Evolutionary conservation across 2,329 filamentous ascomycete genomes (phyloP).

Genomic region (Tympanopsis confertula): DNA sequence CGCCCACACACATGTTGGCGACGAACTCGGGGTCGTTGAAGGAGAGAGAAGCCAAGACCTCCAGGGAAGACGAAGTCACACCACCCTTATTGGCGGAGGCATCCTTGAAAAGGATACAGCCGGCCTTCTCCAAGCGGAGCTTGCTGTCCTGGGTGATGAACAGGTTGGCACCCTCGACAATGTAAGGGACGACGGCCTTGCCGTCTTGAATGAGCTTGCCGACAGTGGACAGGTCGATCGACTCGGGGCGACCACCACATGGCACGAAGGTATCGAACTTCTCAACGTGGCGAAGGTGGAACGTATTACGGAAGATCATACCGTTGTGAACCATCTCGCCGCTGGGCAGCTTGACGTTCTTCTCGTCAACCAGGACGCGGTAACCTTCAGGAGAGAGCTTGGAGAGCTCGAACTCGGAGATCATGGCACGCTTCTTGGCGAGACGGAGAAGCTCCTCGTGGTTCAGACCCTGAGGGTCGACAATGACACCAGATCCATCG

Average conservation of each 20-base stretch:
- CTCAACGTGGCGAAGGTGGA: slow-evolving; percentile 71
- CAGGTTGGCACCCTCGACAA: slow-evolving; percentile 93
- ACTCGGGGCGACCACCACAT: slow-evolving; percentile 91
- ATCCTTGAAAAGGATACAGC: slow-evolving; percentile 92
- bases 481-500: slow-evolving; percentile 90
- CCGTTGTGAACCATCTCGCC: slow-evolving; percentile 85
- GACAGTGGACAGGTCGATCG: slow-evolving; percentile 82
- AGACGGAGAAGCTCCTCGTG: slow-evolving; percentile 72
- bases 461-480: slow-evolving; percentile 83
- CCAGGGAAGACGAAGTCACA: slow-evolving; percentile 91
- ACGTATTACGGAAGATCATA: slow-evolving; percentile 92
- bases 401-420: slow-evolving; percentile 69
- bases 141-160: slow-evolving; percentile 99
- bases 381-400: slow-evolving; percentile 85
- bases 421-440: slow-evolving; percentile 80
- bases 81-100: slow-evolving; percentile 97
- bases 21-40: slow-evolving; percentile 85
- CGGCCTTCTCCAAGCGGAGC: slow-evolving; percentile 85
- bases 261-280: slow-evolving; percentile 85
- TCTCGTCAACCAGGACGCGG: slow-evolving; percentile 83
- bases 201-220: slow-evolving; percentile 81
- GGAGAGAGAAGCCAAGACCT: slow-evolving; percentile 85
- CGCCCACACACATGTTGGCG: slow-evolving; percentile 84
- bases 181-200: slow-evolving; percentile 80
- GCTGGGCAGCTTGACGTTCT: slow-evolving; percentile 71